phyloP scores from a whole-genome alignment of 176 grass and related monocot genomes.

The Metroxylon sagu region DNA sequence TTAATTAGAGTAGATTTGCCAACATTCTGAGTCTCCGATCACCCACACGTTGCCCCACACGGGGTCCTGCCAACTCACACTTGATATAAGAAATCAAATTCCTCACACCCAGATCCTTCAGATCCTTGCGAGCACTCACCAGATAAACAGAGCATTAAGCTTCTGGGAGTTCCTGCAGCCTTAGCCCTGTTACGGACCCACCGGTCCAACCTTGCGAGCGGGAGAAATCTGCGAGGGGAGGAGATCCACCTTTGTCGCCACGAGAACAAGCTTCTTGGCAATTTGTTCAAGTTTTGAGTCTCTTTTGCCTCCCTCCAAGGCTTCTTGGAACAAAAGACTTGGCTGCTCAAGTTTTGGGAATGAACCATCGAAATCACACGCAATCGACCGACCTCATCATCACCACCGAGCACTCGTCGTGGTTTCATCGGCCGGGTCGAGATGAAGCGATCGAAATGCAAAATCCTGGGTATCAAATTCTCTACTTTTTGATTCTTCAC shows the following conservation, averaged over 20 bases:
- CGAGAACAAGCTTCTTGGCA: constrained; percentile 72
- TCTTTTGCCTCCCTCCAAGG: constrained; percentile 44
- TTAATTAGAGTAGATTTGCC: constrained; percentile 95
- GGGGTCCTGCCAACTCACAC: constrained; percentile 62
- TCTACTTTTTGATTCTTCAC: constrained; percentile 84
- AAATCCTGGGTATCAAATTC: constrained; percentile 91
- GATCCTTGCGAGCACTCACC: constrained; percentile 73
- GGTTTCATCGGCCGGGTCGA: constrained; percentile 63
- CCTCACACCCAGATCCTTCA: constrained; percentile 67
- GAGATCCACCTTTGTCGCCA: constrained; percentile 70
- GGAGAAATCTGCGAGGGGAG: constrained; percentile 73
- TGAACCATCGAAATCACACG: constrained; percentile 81
- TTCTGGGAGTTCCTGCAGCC: constrained; percentile 67
- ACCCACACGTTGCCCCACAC: constrained; percentile 96
- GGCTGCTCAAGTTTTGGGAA: constrained; percentile 68
- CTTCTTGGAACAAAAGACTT: constrained; percentile 77
- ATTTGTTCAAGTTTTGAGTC: constrained; percentile 47
- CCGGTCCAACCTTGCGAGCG: constrained; percentile 51
- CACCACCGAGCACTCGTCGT: constrained; percentile 45
- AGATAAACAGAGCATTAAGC: constrained; percentile 66
- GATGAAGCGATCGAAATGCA: constrained; percentile 81
- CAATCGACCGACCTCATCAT: constrained; percentile 87
- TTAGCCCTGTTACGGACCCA: constrained; percentile 82
- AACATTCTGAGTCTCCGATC: constrained; percentile 91
- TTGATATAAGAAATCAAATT: constrained; percentile 80